Evolutionary conservation across 805 yeast genomes (phyloP).

Genomic region (Saccharomycopsis sp.): DNA sequence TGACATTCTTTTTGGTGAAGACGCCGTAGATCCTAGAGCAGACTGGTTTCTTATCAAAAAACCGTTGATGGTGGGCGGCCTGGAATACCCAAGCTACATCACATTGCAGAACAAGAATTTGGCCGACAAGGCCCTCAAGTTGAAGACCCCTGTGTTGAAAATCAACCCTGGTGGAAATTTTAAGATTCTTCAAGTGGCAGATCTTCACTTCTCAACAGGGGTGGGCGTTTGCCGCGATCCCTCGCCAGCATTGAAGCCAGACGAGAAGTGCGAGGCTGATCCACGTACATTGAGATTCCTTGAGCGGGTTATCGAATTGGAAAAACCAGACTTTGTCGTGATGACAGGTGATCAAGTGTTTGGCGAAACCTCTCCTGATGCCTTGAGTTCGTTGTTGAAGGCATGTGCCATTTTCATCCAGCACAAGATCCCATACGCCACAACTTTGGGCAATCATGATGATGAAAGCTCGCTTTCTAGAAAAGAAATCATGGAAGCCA

Average conservation of each 20-base stretch:
- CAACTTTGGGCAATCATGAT: constrained; percentile 89
- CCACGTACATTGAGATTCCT: constrained; percentile 56
- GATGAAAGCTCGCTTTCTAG: constrained; percentile 71
- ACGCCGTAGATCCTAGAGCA: constrained; percentile 59
- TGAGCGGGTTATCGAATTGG: constrained; percentile 54
- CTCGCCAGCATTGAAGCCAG: constrained; percentile 41
- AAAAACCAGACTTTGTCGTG: constrained; percentile 77
- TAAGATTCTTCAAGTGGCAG: constrained; percentile 84
- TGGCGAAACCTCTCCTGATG: constrained; percentile 73
- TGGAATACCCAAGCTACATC: constrained; percentile 11
- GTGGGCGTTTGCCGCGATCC: constrained; percentile 73
- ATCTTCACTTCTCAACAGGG: constrained; percentile 83
- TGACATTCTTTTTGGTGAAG: constrained; percentile 54
- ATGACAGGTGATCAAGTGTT: constrained; percentile 87
- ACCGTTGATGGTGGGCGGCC: constrained; percentile 22
- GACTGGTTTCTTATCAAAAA: constrained; percentile 41
- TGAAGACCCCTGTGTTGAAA: constrained; percentile 28
- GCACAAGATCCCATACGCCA: constrained; percentile 71
- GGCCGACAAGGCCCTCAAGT: background rate
- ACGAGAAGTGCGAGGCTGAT: constrained; percentile 66
- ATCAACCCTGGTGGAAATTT: constrained; percentile 40
- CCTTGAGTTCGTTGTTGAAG: constrained; percentile 75
- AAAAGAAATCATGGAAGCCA: constrained; percentile 48
- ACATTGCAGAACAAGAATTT: constrained; percentile 14
- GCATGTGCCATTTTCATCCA: constrained; percentile 60